A percentile compares a stretch with the other conserved stretches of the same genome.
phyloP scores from a whole-genome alignment of 1,284 basidiomycete genomes.

The Papiliotrema terrestris region DNA sequence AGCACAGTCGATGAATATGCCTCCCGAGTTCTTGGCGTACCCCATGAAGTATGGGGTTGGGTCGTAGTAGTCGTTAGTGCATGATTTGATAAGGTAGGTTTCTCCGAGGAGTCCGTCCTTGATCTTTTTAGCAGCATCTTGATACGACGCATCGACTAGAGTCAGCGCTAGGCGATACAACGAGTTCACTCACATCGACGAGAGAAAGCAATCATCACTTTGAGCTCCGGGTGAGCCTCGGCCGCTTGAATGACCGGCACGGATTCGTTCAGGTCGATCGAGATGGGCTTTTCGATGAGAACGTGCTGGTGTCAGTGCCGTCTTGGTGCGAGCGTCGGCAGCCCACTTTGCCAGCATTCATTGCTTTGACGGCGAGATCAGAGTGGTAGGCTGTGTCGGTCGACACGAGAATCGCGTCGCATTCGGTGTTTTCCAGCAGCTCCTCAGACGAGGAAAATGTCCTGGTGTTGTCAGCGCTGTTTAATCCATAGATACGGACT shows the following conservation, averaged over 20 bases:
- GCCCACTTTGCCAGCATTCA: conserved; percentile 15
- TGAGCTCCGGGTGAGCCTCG: conserved; percentile 21
- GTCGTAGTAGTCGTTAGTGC: conserved; percentile 33
- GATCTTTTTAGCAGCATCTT: conserved; percentile 18
- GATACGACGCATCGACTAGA: conserved; percentile 36
- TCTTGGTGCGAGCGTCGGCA: too few species aligned
- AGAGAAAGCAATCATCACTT: conserved; percentile 36
- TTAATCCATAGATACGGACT: too few species aligned
- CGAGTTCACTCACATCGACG: conserved; percentile 36
- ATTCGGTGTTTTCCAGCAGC: conserved; percentile 11
- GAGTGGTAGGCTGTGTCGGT: conserved; percentile 24
- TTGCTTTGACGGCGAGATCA: conserved; percentile 15
- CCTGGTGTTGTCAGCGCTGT: too few species aligned
- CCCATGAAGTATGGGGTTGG: conserved; percentile 31
- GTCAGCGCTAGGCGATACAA: too few species aligned
- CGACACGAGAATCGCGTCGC: conserved; percentile 27
- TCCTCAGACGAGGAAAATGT: too few species aligned
- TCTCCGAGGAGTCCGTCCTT: conserved; percentile 21
- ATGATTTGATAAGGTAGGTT: conserved; percentile 23
- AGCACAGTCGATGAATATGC: conserved; percentile 30
- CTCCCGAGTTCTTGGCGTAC: conserved; percentile 28
- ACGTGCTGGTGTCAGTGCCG: too few species aligned
- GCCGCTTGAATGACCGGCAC: conserved; percentile 23
- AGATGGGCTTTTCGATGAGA: conserved; percentile 40
- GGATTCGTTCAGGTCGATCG: conserved; percentile 26